Conservation (phyloP, 2,329 filamentous ascomycete genomes). For the Verticillium isaacii region DNA sequence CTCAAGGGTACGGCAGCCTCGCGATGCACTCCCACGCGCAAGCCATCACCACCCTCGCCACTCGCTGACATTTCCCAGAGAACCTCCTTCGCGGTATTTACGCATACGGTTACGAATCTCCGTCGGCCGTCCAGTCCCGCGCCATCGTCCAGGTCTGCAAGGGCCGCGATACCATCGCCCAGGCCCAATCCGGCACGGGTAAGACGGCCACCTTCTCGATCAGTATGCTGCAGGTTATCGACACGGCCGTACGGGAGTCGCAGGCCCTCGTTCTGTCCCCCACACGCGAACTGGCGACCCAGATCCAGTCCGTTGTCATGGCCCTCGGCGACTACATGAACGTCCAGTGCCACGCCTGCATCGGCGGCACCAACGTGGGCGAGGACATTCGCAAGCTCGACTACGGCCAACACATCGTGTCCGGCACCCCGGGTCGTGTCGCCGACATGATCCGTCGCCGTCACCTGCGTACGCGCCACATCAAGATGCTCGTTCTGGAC, state of each 20-base stretch:
- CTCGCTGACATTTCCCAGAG: constrained; percentile 42
- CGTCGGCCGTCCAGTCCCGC: constrained; percentile 94
- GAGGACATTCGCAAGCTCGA: constrained; percentile 98
- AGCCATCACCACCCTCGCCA: neutral
- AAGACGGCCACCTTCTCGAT: constrained; percentile 97
- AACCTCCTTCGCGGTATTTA: constrained; percentile 96
- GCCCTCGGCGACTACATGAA: constrained; percentile 99
- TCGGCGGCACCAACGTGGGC: constrained; percentile 95
- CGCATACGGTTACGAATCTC: constrained; percentile 97
- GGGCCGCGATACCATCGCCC: constrained; percentile 96
- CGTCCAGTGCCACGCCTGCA: constrained; percentile 97
- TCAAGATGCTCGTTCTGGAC: constrained; percentile 61
- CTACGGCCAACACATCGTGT: constrained; percentile 96
- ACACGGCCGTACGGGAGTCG: constrained; percentile 86
- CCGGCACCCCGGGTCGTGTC: constrained; percentile 93
- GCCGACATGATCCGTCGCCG: constrained; percentile 59
- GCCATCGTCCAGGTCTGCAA: constrained; percentile 99
- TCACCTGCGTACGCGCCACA: constrained; percentile 53
- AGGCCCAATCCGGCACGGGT: constrained; percentile 94
- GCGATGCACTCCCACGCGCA: neutral
- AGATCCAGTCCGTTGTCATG: constrained; percentile 98
- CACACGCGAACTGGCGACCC: constrained; percentile 92
- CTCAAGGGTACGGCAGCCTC: constrained; percentile 60
- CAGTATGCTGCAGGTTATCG: constrained; percentile 92
- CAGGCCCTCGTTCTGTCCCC: constrained; percentile 94